Conservation (phyloP, 352 stramenopile species). For the Aphanomyces astaci region DNA sequence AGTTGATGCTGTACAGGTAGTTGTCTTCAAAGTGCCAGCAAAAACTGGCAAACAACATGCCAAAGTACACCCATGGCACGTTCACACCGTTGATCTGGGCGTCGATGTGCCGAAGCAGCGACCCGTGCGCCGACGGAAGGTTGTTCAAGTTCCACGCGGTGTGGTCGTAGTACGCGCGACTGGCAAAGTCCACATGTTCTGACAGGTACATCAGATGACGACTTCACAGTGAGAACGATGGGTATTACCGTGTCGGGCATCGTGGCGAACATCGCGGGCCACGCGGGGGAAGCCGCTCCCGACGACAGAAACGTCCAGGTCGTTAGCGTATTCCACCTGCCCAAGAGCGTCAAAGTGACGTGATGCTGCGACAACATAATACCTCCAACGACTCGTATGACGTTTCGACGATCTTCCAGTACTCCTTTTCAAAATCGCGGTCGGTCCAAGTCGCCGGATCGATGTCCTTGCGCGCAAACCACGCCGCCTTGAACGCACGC, state of each 20-base stretch:
- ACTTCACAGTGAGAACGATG: not conserved
- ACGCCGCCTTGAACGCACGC: slow-evolving; percentile 44
- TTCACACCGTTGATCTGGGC: slow-evolving; percentile 96
- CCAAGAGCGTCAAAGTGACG: slow-evolving; percentile 19
- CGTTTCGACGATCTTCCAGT: slow-evolving; percentile 82
- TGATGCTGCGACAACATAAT: slow-evolving; percentile 28
- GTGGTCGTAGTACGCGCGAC: slow-evolving; percentile 64
- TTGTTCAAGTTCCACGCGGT: slow-evolving; percentile 98
- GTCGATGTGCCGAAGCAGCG: slow-evolving; percentile 90
- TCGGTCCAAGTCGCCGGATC: slow-evolving; percentile 40
- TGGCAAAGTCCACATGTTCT: slow-evolving; percentile 41
- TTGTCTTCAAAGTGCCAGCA: slow-evolving; percentile 99
- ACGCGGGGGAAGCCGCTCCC: slow-evolving; percentile 72
- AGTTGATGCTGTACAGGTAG: slow-evolving; percentile 99
- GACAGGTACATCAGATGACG: not conserved
- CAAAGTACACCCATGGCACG: slow-evolving; percentile 98
- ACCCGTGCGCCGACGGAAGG: slow-evolving; percentile 87
- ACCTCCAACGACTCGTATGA: slow-evolving; percentile 1
- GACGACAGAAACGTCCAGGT: slow-evolving; percentile 72
- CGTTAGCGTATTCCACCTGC: slow-evolving; percentile 86
- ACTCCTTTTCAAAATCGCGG: slow-evolving; percentile 76
- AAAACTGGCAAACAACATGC: slow-evolving; percentile 97
- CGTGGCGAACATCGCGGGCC: not conserved
- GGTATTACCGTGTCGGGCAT: not conserved
- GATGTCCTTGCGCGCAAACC: slow-evolving; percentile 37